Conservation (phyloP, 306 rosid genomes). For the Cicer pinnatifidum region DNA sequence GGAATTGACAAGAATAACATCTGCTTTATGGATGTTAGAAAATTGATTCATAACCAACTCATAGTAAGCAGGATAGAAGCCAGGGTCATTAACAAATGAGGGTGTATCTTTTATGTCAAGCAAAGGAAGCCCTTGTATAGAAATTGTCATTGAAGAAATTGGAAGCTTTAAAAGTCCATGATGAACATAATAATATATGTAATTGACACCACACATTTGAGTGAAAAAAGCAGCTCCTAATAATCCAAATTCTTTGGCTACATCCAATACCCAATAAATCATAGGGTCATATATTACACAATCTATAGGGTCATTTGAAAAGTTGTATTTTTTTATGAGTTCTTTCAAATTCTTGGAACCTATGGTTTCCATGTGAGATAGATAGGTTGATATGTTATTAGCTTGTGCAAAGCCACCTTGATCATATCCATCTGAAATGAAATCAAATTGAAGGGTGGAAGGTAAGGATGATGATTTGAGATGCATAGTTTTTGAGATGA, state of each 20-base stretch:
- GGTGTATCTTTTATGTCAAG: slow-evolving; percentile 60
- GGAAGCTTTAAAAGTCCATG: slow-evolving; percentile 53
- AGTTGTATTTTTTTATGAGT: slow-evolving; percentile 48
- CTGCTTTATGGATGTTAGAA: slow-evolving; percentile 55
- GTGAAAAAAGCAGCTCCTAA: slow-evolving; percentile 60
- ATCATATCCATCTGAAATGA: slow-evolving; percentile 74
- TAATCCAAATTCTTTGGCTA: slow-evolving; percentile 58
- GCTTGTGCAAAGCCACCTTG: slow-evolving; percentile 58
- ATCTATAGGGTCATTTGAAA: slow-evolving; percentile 47
- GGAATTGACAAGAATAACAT: slow-evolving; percentile 62
- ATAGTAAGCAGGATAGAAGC: slow-evolving; percentile 62
- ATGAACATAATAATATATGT: slow-evolving; percentile 48
- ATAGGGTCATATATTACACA: slow-evolving; percentile 61
- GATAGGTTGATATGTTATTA: slow-evolving; percentile 45
- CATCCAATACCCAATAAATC: slow-evolving; percentile 58
- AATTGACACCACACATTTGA: slow-evolving; percentile 60
- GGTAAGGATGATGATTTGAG: slow-evolving; percentile 46
- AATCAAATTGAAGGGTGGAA: slow-evolving; percentile 49
- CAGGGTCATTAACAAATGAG: slow-evolving; percentile 47
- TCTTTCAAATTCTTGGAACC: slow-evolving; percentile 56
- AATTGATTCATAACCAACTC: slow-evolving; percentile 59
- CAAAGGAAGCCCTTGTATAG: slow-evolving; percentile 55
- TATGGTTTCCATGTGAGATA: slow-evolving; percentile 44
- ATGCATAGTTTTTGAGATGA: slow-evolving; percentile 55
- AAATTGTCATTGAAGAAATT: slow-evolving; percentile 41